Evolutionary conservation across 345 rosid genomes (phyloP), one percentile per base, ranked within the genome.

Genomic region (Syzygium grande): DNA sequence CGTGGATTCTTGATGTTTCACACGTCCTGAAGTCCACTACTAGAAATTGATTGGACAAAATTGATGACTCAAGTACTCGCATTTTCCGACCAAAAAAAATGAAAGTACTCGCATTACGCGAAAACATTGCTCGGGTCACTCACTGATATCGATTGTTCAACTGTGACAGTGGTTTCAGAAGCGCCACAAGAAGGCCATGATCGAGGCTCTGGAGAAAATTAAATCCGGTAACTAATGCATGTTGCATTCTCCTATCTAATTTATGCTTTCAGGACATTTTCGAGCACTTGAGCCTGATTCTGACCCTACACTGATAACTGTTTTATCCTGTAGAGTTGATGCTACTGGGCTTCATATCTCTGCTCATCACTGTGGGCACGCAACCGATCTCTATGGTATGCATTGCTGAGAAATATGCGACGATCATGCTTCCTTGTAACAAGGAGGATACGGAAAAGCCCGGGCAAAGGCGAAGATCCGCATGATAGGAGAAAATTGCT

Each of bases 181-280:
- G 61, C 87, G 91, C 41, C 89, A 89, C n/a, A 90, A 91, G 58
- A 91, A 89, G 87, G 94, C 92, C 52, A 88, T 92, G 92, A 43
- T 41, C 43, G 94, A 91, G 85, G 94, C 93, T 84, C 63, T 92
- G 19, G 94, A 91, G 92, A 92, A 91, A 88, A 91, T 92, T 23
- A 92, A 91, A 90, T 85, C 91, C 5, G 92, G 94, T 90, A 41
- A 49, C 25, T 13, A 27, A 17, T 3, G 43, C 51, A 49, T 12
- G n/a, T 30, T 3, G 25, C 65, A 38, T 17, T 58, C 17, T 19
- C 29, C 15, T 43, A 10, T 77, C 11, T 27, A 25, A 58, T 21
- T n/a, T 25, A 25, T 11, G 86, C 51, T 25, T 9, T 38, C 83
- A 0, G 38, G 80, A 11, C 83, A 73, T 73, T 73, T 19, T 73